Evolutionary conservation across 192 early-diverging fungal species (phyloP).

Genomic region (Coemansia sp.): DNA sequence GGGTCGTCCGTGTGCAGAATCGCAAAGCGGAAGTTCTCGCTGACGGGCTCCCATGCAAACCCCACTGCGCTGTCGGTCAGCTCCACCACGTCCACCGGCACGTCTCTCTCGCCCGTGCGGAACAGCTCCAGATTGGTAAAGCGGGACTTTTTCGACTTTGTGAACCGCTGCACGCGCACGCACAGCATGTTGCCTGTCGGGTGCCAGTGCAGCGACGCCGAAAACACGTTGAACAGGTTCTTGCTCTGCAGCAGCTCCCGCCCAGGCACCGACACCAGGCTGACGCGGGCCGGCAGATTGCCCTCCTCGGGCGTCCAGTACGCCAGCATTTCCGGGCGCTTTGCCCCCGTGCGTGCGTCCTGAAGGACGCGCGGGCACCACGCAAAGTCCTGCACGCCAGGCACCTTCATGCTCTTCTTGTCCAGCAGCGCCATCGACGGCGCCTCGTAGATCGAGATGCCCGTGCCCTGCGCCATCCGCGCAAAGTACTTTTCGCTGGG

Average conservation of each 20-base stretch:
- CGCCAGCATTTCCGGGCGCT: slow-evolving; percentile 66
- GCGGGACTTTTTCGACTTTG: slow-evolving; percentile 87
- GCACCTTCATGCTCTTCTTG: slow-evolving; percentile 90
- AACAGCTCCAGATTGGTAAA: slow-evolving; percentile 94
- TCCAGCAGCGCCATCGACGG: slow-evolving; percentile 88
- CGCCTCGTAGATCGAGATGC: slow-evolving; percentile 90
- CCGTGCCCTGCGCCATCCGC: slow-evolving; percentile 68
- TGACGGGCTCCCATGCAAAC: slow-evolving; percentile 96
- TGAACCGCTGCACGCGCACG: slow-evolving; percentile 86
- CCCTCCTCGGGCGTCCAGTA: slow-evolving; percentile 97
- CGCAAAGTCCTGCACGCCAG: slow-evolving; percentile 73
- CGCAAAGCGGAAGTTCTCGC: slow-evolving; percentile 74
- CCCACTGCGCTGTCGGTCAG: slow-evolving; percentile 77
- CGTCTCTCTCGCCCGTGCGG: slow-evolving; percentile 82
- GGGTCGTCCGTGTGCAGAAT: slow-evolving; percentile 79
- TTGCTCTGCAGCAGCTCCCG: slow-evolving; percentile 90
- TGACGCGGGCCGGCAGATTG: slow-evolving; percentile 97
- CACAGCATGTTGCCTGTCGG: slow-evolving; percentile 83
- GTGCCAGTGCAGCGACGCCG: slow-evolving; percentile 91
- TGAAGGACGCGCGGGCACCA: slow-evolving; percentile 62
- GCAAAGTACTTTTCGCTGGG: slow-evolving; percentile 93
- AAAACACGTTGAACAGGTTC: slow-evolving; percentile 93
- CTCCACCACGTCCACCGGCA: slow-evolving; percentile 97
- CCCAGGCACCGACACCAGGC: slow-evolving; percentile 75
- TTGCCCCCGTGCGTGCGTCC: slow-evolving; percentile 30